Conservation (phyloP, 208 protist species). For the Leishmania aethiopica region DNA sequence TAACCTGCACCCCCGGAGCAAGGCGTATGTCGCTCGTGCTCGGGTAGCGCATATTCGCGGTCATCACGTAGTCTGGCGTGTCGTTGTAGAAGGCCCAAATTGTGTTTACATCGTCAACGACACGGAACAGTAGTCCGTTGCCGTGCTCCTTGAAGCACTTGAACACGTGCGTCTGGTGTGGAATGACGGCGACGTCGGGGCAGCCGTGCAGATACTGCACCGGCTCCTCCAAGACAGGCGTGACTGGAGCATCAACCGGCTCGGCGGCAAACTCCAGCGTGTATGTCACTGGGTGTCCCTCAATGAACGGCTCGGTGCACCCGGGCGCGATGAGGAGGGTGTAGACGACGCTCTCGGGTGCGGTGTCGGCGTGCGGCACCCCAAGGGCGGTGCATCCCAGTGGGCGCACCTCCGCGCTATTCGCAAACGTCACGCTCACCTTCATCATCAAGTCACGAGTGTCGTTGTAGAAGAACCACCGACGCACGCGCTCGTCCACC, state of each 20-base stretch:
- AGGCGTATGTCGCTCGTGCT: constrained; percentile 27
- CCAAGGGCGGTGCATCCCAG: constrained; percentile 35
- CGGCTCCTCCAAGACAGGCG: constrained; percentile 3
- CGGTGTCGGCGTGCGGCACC: constrained; percentile 18
- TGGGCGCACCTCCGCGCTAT: constrained; percentile 31
- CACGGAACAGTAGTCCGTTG: constrained; percentile 84
- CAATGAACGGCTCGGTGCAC: constrained; percentile 59
- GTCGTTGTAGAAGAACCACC: constrained; percentile 75
- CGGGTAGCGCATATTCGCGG: constrained; percentile 55
- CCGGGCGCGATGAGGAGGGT: constrained; percentile 56
- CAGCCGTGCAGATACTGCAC: constrained; percentile 55
- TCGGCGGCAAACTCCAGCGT: constrained; percentile 69
- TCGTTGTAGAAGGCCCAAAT: constrained; percentile 91
- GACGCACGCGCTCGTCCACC: constrained; percentile 37
- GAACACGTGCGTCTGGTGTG: constrained; percentile 51
- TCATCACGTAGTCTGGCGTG: constrained; percentile 75
- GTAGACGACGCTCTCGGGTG: constrained; percentile 28
- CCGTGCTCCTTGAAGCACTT: constrained; percentile 75
- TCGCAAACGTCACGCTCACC: constrained; percentile 50
- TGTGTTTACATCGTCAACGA: constrained; percentile 61
- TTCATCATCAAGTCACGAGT: constrained; percentile 54
- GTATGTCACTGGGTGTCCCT: constrained; percentile 54
- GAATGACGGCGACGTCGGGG: constrained; percentile 62
- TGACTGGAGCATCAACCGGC: constrained; percentile 16
- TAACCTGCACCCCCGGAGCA: constrained; percentile 37